These are phyloP conservation scores for Knufia petricola DNA, from an alignment of 2,329 filamentous ascomycete species.

Conservation along the genomic window DNA sequence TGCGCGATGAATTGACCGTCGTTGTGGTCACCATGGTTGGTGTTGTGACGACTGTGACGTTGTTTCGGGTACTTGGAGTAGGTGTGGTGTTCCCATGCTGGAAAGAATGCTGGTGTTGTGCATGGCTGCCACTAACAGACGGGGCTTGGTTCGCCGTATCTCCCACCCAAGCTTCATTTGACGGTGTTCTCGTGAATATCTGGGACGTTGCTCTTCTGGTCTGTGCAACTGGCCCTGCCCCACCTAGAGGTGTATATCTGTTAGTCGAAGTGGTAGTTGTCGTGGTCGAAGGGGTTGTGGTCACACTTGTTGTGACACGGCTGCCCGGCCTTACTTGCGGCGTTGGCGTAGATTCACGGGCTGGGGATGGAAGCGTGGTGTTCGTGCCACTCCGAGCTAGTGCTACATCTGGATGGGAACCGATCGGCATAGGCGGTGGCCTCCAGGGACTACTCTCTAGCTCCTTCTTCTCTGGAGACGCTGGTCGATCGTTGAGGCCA, in stretches of 20 bases:
- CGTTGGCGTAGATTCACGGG: not conserved
- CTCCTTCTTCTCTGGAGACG: not conserved
- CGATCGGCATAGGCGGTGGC: slow-evolving; percentile 19
- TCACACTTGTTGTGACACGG: slow-evolving; percentile 16
- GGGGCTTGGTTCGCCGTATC: slow-evolving; percentile 37
- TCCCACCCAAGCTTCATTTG: slow-evolving; percentile 40
- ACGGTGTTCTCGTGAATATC: slow-evolving; percentile 28
- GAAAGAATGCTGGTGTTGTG: not conserved
- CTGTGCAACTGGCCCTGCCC: slow-evolving; percentile 36
- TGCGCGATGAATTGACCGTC: slow-evolving; percentile 13
- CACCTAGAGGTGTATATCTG: slow-evolving; percentile 33
- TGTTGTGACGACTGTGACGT: slow-evolving; percentile 10
- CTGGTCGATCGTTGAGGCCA: not conserved
- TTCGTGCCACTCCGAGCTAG: slow-evolving; percentile 10
- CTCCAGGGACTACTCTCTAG: slow-evolving; percentile 8
- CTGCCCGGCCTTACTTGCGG: slow-evolving; percentile 8
- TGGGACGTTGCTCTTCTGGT: slow-evolving; percentile 32
- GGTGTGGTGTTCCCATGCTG: not conserved
- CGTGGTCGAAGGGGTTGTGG: slow-evolving; percentile 15
- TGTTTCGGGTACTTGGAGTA: not conserved
- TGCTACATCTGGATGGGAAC: slow-evolving; percentile 13
- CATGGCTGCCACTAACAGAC: slow-evolving; percentile 17
- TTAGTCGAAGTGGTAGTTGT: slow-evolving; percentile 11
- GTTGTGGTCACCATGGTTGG: slow-evolving; percentile 17
- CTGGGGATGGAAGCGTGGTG: not conserved